Base-by-base conservation (phyloP, 2,329 filamentous ascomycete genomes). In the Aureobasidium sp. region DNA sequence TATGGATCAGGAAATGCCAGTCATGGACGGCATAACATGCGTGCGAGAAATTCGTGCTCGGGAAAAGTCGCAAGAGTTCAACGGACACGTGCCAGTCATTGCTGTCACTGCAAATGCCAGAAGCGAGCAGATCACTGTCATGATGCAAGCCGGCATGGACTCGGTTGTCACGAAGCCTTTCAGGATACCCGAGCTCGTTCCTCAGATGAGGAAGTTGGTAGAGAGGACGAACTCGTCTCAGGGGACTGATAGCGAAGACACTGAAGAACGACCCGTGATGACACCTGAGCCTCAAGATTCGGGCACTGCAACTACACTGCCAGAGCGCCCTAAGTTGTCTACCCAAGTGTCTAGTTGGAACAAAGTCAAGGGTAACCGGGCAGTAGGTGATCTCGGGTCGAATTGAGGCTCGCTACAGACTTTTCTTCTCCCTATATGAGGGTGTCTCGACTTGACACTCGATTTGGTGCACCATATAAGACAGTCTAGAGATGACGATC, bases 21-120 rank as follows among this genome's bases (percentile, higher is more conserved):
- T 93, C 47, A 93, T 94, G 91, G 90, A 93, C 71, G 91, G 91
- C 53, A 88, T 91, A 75, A 89, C 89, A 3, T 93, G 91, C 68
- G 87, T 91, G 13, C 83, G 84, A 51, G 85, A 81, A 66, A 93
- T 94, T 60, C 84, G 92, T 23, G 84, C 89, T 65, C 43, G 74
- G 33, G 80, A 93, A 73, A 79, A 78, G 48, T 81, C 85, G 47
- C 86, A 87, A 15, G 85, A 82, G n/a, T 85, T 91, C 56, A 80
- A 84, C 25, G 79, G 81, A 64, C 90, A 92, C 70, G 87, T 92
- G 10, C 90, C 90, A 3, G 91, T 92, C 69, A 91, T 93, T 71
- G 90, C 90, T 18, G 90, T 91, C 31, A 94, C 91, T 29, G 92
- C 92, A 2, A 93, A 94, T 75, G 91, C 90, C 25, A 83, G 91